Evolutionary conservation across 2,329 filamentous ascomycete species (phyloP), one percentile per base, ranked within the genome.

Genomic region (Paraconiothyrium brasiliense): DNA sequence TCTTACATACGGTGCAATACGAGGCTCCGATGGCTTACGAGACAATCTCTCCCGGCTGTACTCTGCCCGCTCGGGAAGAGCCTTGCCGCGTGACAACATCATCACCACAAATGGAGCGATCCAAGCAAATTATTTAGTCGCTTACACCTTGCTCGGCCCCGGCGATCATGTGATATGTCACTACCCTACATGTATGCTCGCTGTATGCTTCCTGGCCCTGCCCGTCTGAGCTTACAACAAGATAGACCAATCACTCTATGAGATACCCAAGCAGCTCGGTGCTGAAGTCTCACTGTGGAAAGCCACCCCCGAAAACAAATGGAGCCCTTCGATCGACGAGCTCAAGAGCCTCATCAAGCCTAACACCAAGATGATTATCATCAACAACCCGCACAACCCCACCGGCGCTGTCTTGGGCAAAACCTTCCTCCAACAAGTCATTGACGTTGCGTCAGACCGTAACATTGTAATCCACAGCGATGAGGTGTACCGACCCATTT

Each of bases 81-180:
- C 81, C 5, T 74, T 87, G 11, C 77, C 83, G 20, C 80, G 75
- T 1, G 87, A 93, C 16, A 88, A 91, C 69, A 84, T 97, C 44
- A 78, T 96, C 57, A 89, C 94, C 61, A 92, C 92, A 0, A 87
- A 90, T 34, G 93, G 93, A 10, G 92, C 92, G 14, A 96, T 96
- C 54, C 85, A 87, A 6, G 93, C 92, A n/a, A 97, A 97, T 73
- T 92, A 93, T 69, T 80, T 95, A n/a, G 81, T 89, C 2, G 85
- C 95, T 8, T 94, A 94, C 76, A 84, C 89, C 0, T 82, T 95
- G 7, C 75, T 95, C 2, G 86, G 87, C 0, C 86, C 88, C 0
- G 91, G 89, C 0, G 92, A 97, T 73, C 93, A 97, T 83, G 90
- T 94, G 50, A 86, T 97, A 61, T 95, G 92, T 71, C 91, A 95